phyloP scores from a whole-genome alignment of 306 rosid genomes.

The Mimosa pudica region DNA sequence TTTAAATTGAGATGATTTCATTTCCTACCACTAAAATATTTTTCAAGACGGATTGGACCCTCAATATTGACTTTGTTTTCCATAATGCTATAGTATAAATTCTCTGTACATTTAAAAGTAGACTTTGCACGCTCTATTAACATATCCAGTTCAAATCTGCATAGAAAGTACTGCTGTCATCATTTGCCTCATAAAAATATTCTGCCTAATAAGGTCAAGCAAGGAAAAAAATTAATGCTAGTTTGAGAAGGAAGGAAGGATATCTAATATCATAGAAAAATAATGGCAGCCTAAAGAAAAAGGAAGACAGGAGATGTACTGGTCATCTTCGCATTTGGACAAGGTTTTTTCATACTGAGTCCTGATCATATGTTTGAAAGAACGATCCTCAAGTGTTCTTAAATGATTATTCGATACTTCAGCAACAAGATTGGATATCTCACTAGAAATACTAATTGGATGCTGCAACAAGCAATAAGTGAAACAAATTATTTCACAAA shows the following conservation, averaged over 20 bases:
- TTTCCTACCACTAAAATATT: constrained; percentile 79
- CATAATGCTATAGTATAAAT: constrained; percentile 29
- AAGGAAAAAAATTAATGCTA: too few relatives aligned
- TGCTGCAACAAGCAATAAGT: constrained; percentile 65
- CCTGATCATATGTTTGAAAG: constrained; percentile 92
- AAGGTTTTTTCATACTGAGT: constrained; percentile 94
- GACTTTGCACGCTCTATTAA: constrained; percentile 85
- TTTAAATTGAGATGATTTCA: constrained; percentile 27
- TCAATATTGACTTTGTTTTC: constrained; percentile 36
- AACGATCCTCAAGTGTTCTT: constrained; percentile 87
- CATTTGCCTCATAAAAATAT: too few relatives aligned
- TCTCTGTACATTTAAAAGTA: constrained; percentile 74
- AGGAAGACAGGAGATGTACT: constrained; percentile 45
- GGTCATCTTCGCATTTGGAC: constrained; percentile 96
- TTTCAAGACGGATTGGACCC: constrained; percentile 61
- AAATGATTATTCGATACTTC: constrained; percentile 92
- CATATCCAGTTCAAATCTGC: constrained; percentile 98
- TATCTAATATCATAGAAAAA: constrained; percentile 10
- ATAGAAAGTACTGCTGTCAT: constrained; percentile 1
- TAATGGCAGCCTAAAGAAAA: not conserved
- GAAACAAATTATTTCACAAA: constrained; percentile 32
- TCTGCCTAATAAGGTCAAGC: too few relatives aligned
- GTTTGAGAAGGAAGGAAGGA: too few relatives aligned
- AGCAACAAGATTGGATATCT: constrained; percentile 78
- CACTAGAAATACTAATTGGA: constrained; percentile 82